Base-by-base conservation (phyloP, 2,329 filamentous ascomycete genomes). In the Apiospora phragmitis region DNA sequence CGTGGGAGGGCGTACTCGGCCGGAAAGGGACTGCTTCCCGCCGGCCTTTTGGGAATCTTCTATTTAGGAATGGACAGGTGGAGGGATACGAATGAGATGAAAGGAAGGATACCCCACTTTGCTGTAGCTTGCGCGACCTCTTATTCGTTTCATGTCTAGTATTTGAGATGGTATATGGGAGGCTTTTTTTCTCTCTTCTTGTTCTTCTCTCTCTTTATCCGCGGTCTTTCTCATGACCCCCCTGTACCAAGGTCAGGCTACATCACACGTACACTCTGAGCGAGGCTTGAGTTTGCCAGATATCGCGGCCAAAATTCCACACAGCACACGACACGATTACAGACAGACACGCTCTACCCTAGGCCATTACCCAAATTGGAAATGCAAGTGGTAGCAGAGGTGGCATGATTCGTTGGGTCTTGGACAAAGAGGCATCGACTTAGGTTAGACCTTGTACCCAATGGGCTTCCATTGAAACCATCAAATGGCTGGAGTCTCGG, bases 41-140 rank as follows among this genome's bases (percentile, higher is more conserved):
- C 9, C 55, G 55, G 32, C 55, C 32, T 62, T 62, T 62, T 62
- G 29, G 55, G 55, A 65, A 72, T 72, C 72, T 71, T 72, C 69
- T 72, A 68, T 70, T 70, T 71, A 68, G 70, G 74, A 62, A 32
- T 67, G 42, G 38, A 67, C 6, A 67, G 43, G 38, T 68, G 67
- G 69, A 21, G 74, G 75, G 74, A 71, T 77, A 79, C 76, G 78
- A 75, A 76, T 72, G 77, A 77, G 76, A 77, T 69, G 74, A 77
- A 79, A 73, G 76, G 78, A 79, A 77, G 78, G 78, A 80, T 79
- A 79, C 78, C 74, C 75, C 75, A 70, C 70, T 78, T 78, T 77
- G 71, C 74, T 74, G 74, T 72, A 72, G 69, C 59, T 69, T 68
- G 55, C 55, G 62, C 67, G 69, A 70, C 51, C 65, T 68, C 49